Conservation (phyloP, 345 rosid species). For the Lagerstroemia speciosa region DNA sequence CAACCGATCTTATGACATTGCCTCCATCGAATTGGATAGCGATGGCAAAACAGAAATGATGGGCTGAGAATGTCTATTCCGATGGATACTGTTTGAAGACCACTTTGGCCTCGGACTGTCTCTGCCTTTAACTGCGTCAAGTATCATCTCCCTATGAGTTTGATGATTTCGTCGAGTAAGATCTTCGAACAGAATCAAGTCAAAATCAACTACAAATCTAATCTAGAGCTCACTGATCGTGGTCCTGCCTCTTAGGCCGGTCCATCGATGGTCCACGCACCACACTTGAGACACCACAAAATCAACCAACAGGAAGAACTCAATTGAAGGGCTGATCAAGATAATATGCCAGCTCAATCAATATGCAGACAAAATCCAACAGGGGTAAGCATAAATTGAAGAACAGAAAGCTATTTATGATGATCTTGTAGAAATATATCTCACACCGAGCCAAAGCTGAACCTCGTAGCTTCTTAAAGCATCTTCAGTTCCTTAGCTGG, state of each 20-base stretch:
- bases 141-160: conserved; percentile 9
- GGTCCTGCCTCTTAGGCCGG: conserved; percentile 48
- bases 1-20: neutral
- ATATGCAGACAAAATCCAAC: too few species aligned
- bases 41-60: conserved; percentile 54
- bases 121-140: conserved; percentile 6
- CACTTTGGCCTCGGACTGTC: conserved; percentile 5
- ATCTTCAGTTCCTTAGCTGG: too few species aligned
- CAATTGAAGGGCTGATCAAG: too few species aligned
- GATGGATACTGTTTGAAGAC: conserved; percentile 49
- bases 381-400: too few species aligned
- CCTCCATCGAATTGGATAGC: conserved; percentile 37
- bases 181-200: neutral
- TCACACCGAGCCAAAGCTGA: too few species aligned
- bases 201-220: conserved; percentile 20
- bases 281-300: too few species aligned
- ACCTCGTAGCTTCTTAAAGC: too few species aligned
- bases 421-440: too few species aligned
- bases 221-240: neutral
- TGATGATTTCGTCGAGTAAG: neutral
- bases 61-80: conserved; percentile 39
- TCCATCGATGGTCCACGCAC: conserved; percentile 88
- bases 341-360: too few species aligned
- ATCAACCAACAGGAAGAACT: too few species aligned
- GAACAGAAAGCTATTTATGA: too few species aligned